These are phyloP conservation scores for Phytophthora kernoviae DNA, from an alignment of 352 stramenopile species.

Conservation along the genomic window DNA sequence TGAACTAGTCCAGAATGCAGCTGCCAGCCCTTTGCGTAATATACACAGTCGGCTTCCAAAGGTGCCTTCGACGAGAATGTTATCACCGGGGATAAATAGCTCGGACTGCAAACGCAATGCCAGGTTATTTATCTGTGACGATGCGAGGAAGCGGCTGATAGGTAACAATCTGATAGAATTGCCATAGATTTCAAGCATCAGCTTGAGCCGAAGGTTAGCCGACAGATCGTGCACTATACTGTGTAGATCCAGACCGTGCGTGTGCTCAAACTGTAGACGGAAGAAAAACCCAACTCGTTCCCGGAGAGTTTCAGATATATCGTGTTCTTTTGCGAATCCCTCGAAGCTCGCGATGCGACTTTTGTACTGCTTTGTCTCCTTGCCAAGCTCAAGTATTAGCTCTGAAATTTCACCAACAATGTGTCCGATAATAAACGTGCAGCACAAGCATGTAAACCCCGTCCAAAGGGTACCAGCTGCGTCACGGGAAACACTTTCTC, in stretches of 20 bases:
- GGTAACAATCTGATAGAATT: constrained; percentile 46
- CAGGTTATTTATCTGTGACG: constrained; percentile 70
- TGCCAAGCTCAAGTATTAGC: constrained; percentile 75
- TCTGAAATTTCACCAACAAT: constrained; percentile 77
- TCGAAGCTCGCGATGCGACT: constrained; percentile 76
- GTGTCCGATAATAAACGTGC: constrained; percentile 77
- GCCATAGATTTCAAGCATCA: constrained; percentile 81
- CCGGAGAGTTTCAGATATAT: constrained; percentile 47
- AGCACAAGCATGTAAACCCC: constrained; percentile 56
- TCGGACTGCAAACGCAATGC: constrained; percentile 64
- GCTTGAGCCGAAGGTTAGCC: constrained; percentile 68
- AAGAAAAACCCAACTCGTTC: constrained; percentile 69
- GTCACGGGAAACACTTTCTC: constrained; percentile 55
- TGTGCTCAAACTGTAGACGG: constrained; percentile 58
- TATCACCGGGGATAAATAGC: constrained; percentile 73
- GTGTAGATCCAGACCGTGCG: constrained; percentile 51
- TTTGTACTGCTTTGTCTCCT: constrained; percentile 77
- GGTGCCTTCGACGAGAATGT: constrained; percentile 63
- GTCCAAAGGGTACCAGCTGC: constrained; percentile 62
- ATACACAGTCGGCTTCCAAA: constrained; percentile 64
- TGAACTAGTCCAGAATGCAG: constrained; percentile 59
- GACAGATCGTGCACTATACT: constrained; percentile 63
- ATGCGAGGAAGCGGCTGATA: constrained; percentile 63
- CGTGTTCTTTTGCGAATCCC: constrained; percentile 67
- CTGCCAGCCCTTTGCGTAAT: constrained; percentile 55